phyloP scores from a whole-genome alignment of 371 early-diverging fungal genomes.

The Rhizopus delemar region DNA sequence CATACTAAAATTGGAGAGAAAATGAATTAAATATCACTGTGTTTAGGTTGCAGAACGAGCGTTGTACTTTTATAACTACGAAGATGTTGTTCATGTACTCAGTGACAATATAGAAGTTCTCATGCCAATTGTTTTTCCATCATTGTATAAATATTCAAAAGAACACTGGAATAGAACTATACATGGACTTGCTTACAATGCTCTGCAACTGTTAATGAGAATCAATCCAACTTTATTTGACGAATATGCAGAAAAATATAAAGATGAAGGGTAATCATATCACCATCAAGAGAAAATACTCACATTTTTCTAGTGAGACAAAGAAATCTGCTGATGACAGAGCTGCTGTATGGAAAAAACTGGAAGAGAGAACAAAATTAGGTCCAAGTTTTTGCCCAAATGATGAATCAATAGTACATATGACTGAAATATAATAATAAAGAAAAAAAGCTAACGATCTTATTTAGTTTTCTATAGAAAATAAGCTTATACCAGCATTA shows the following conservation, averaged over 20 bases:
- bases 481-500: too few relatives aligned
- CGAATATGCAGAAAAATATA: conserved; percentile 79
- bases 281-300: background rate
- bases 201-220: conserved; percentile 90
- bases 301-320: background rate
- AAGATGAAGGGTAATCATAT: conserved; percentile 39
- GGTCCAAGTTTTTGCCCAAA: too few relatives aligned
- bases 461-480: too few relatives aligned
- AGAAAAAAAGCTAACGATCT: too few relatives aligned
- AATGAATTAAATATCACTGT: background rate
- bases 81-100: conserved; percentile 91
- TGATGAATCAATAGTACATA: too few relatives aligned
- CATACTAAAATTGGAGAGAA: background rate
- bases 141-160: conserved; percentile 89
- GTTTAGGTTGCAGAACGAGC: conserved; percentile 94
- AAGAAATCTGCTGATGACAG: too few relatives aligned
- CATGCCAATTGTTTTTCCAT: conserved; percentile 91
- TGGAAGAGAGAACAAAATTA: too few relatives aligned
- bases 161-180: conserved; percentile 97
- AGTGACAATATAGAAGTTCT: conserved; percentile 84
- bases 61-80: conserved; percentile 96
- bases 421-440: too few relatives aligned
- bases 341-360: too few relatives aligned
- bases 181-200: conserved; percentile 91
- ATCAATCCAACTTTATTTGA: conserved; percentile 91